Conservation (phyloP, 495 filamentous ascomycete genomes). For the Penicillium simplicissimum region DNA sequence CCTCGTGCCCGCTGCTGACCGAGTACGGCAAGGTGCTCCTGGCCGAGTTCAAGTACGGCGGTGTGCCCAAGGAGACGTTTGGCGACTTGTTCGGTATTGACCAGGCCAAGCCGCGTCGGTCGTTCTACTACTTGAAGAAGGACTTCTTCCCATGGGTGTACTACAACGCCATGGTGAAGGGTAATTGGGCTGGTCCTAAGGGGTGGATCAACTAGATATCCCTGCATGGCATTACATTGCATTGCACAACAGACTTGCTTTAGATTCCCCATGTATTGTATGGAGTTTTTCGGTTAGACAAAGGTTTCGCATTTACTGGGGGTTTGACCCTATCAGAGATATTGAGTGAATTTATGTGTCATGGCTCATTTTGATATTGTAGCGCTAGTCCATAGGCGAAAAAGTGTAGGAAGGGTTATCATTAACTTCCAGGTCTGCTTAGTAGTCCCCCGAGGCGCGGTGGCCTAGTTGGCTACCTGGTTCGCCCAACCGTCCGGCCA, state of each 20-base stretch:
- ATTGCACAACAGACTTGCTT: background rate
- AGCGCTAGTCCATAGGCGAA: too few species aligned
- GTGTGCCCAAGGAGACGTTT: conserved; percentile 70
- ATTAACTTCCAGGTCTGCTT: too few species aligned
- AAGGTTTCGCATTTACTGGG: background rate
- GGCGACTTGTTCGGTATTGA: conserved; percentile 55
- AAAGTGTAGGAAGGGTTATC: too few species aligned
- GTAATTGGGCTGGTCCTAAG: conserved; percentile 62
- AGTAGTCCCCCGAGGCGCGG: too few species aligned
- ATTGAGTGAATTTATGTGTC: background rate
- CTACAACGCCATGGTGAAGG: conserved; percentile 58
- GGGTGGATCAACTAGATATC: conserved; percentile 41
- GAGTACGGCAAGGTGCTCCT: conserved; percentile 68
- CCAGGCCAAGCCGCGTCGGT: conserved; percentile 54
- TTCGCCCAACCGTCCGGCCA: too few species aligned
- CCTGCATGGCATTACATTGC: background rate
- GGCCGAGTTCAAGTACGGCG: conserved; percentile 74
- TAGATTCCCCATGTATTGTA: conserved; percentile 7
- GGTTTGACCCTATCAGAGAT: too few species aligned
- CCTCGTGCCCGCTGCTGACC: conserved; percentile 66
- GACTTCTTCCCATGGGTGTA: conserved; percentile 73
- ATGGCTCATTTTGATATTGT: too few species aligned
- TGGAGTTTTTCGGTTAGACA: conserved; percentile 4
- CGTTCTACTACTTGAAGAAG: conserved; percentile 70
- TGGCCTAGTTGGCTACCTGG: too few species aligned